These are phyloP conservation scores for Fusarium acutatum DNA, from an alignment of 2,329 filamentous ascomycete genomes.

Conservation along the genomic window DNA sequence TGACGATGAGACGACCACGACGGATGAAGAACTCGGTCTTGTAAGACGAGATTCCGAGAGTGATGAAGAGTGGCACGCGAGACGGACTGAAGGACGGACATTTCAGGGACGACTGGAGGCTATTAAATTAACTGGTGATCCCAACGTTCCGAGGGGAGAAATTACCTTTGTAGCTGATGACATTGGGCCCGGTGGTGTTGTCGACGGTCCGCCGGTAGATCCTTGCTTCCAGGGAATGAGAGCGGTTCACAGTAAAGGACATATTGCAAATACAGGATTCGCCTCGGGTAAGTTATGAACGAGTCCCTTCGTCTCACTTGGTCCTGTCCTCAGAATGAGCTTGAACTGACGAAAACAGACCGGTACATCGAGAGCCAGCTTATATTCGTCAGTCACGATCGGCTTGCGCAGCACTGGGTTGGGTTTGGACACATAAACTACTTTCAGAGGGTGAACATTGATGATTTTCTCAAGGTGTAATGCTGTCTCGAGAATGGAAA, in stretches of 20 bases:
- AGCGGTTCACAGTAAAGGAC: slow-evolving; percentile 77
- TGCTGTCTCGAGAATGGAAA: too few relatives aligned
- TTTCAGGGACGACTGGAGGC: slow-evolving; percentile 78
- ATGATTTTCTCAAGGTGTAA: slow-evolving; percentile 53
- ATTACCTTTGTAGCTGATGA: slow-evolving; percentile 83
- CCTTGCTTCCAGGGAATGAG: slow-evolving; percentile 76
- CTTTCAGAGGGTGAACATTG: slow-evolving; percentile 68
- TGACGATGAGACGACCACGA: slow-evolving; percentile 50
- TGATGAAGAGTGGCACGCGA: slow-evolving; percentile 54
- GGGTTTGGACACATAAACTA: slow-evolving; percentile 67
- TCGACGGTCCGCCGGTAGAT: slow-evolving; percentile 68
- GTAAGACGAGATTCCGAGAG: slow-evolving; percentile 53
- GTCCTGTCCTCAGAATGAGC: too few relatives aligned
- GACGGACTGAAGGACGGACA: slow-evolving; percentile 57
- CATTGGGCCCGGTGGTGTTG: slow-evolving; percentile 71
- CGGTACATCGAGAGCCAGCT: slow-evolving; percentile 79
- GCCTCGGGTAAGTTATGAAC: slow-evolving; percentile 63
- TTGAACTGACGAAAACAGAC: slow-evolving; percentile 56
- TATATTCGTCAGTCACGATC: slow-evolving; percentile 79
- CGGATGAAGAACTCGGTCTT: slow-evolving; percentile 53
- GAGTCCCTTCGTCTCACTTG: rapidly evolving
- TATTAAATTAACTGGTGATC: slow-evolving; percentile 91
- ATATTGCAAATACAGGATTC: slow-evolving; percentile 80
- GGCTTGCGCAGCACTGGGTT: slow-evolving; percentile 85
- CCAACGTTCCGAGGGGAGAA: slow-evolving; percentile 88